These are phyloP conservation scores for Pseudogymnoascus sp. DNA, from an alignment of 2,329 filamentous ascomycete genomes.

Conservation along the genomic window DNA sequence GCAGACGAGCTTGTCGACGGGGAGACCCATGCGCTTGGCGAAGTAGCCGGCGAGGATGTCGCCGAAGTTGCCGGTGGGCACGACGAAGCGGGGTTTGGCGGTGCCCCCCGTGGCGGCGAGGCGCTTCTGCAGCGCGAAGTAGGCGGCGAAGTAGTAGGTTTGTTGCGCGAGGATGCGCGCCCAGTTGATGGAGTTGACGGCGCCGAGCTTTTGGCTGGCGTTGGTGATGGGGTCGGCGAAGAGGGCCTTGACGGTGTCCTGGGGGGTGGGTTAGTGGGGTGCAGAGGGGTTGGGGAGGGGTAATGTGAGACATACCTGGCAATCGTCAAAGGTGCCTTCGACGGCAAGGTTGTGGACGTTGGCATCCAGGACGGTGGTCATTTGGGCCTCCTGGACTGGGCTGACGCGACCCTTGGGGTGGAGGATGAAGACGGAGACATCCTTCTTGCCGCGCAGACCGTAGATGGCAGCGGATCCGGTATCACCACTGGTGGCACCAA, in stretches of 20 bases:
- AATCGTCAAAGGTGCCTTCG: slow-evolving; percentile 89
- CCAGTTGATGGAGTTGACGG: slow-evolving; percentile 97
- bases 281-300: not conserved
- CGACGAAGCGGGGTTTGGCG: slow-evolving; percentile 69
- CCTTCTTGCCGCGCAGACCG: slow-evolving; percentile 87
- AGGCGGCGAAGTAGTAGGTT: slow-evolving; percentile 92
- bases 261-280: slow-evolving; percentile 13
- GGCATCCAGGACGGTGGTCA: slow-evolving; percentile 84
- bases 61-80: slow-evolving; percentile 94
- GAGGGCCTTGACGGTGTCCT: slow-evolving; percentile 88
- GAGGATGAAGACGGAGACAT: slow-evolving; percentile 92
- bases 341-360: slow-evolving; percentile 93
- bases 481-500: slow-evolving; percentile 80
- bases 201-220: slow-evolving; percentile 71
- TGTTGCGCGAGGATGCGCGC: slow-evolving; percentile 93
- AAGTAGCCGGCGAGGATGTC: slow-evolving; percentile 93
- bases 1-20: slow-evolving; percentile 78
- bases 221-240: slow-evolving; percentile 84
- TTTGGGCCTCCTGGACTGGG: slow-evolving; percentile 90
- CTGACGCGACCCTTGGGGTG: slow-evolving; percentile 86
- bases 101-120: slow-evolving; percentile 33
- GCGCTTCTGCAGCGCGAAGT: slow-evolving; percentile 67
- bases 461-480: slow-evolving; percentile 96
- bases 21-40: slow-evolving; percentile 81
- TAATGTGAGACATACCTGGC: slow-evolving; percentile 57